Base-by-base conservation (phyloP, 2,329 filamentous ascomycete genomes). In the Calonectria crousiana region DNA sequence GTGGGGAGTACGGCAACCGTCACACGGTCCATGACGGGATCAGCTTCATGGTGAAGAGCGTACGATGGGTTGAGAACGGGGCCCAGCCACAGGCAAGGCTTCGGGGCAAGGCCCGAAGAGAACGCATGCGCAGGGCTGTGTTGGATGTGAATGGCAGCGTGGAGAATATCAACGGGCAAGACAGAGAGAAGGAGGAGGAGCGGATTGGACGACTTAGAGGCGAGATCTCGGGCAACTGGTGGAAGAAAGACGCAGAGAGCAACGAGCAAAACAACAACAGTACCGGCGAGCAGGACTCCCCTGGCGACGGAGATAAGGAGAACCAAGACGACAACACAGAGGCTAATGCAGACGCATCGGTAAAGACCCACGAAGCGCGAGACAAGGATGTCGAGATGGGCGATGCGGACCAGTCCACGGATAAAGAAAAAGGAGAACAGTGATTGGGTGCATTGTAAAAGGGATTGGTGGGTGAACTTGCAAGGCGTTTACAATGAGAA, bases 21-120 rank as follows among this genome's bases (percentile, higher is more conserved):
- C 89, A 86, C 69, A 84, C 83, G 6, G 81, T 88, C 18, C 95
- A 98, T 81, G 95, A 98, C 78, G 96, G 96, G 3, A 91, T 98
- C 83, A 98, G 95, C 83, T 98, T 95, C 85, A 95, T 94, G 89
- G 91, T 99, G 62, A 89, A 92, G 75, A 92, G 92, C 67, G 90
- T 98, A 14, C 92, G 95, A 67, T 98, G 96, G 93, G 94, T 98
- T 0, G 93, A 95, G 76, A 90, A 92, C 76, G 95, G 97, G 16
- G 93, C 91, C 0, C 89, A 88, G 76, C 90, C 86, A 71, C 89
- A 91, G 80, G 88, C 88, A 34, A 84, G 90, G 60, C 86, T 92
- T 2, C 86, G 90, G 4, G 90, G 90, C 66, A 89, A 90, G 79
- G 90, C 85, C 1, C 84, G 90, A 6, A 84, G 90, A 14, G 89